These are phyloP conservation scores for Chiua sp. DNA, from an alignment of 1,284 basidiomycete species.

Conservation along the genomic window DNA sequence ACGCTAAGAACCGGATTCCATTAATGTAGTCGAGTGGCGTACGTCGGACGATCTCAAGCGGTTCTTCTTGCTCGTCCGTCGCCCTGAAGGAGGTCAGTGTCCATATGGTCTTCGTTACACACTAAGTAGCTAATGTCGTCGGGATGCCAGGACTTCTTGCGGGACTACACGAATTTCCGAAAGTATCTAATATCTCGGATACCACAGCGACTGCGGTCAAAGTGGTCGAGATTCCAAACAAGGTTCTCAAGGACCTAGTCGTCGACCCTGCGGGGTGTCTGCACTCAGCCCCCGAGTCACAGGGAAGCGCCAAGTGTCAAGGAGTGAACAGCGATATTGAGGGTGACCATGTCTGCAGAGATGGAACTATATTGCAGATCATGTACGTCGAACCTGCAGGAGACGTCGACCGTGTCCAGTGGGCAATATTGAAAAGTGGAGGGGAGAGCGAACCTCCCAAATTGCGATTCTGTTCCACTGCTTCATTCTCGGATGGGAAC, in stretches of 20 bases:
- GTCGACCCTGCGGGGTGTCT: conserved; percentile 24
- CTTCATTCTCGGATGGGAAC: conserved; percentile 5
- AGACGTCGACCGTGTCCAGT: conserved; percentile 81
- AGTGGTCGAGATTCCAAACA: conserved; percentile 43
- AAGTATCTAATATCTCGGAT: conserved; percentile 53
- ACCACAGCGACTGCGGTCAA: conserved; percentile 40
- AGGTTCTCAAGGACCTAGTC: conserved; percentile 51
- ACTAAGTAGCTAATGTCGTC: conserved; percentile 5
- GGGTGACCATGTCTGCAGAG: neutral
- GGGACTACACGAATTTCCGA: conserved; percentile 86
- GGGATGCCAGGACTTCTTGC: conserved; percentile 77
- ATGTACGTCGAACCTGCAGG: conserved; percentile 54
- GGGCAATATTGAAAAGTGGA: conserved; percentile 68
- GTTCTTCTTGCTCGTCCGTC: conserved; percentile 77
- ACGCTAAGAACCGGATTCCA: conserved; percentile 85
- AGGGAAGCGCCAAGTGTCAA: conserved; percentile 1
- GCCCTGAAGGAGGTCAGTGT: conserved; percentile 79
- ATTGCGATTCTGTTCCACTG: conserved; percentile 12
- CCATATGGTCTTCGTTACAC: conserved; percentile 16
- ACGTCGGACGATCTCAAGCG: conserved; percentile 43
- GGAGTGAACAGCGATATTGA: neutral
- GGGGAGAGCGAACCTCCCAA: conserved; percentile 40
- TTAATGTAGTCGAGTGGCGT: conserved; percentile 86
- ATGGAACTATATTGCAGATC: conserved; percentile 40
- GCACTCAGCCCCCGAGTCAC: conserved; percentile 12